phyloP scores from a whole-genome alignment of 2,329 filamentous ascomycete genomes.

The Beauveria caledonica region DNA sequence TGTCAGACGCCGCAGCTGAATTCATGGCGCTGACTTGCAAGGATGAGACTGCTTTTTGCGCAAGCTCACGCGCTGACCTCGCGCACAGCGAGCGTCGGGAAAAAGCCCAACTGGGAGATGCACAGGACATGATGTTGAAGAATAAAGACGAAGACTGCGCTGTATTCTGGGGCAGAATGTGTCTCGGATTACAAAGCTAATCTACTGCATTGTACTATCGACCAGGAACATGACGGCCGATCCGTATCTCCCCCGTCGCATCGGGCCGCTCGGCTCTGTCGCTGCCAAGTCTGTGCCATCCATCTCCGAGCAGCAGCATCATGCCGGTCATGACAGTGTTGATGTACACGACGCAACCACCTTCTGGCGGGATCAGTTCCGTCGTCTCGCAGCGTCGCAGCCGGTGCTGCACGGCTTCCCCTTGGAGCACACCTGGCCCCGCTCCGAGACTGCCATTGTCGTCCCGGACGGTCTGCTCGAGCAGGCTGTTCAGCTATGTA shows the following conservation, averaged over 20 bases:
- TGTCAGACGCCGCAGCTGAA: background rate
- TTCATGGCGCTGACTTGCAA: no score
- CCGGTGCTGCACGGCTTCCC: background rate
- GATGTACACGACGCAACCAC: background rate
- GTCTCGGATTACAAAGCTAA: no score
- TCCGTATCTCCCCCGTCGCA: background rate
- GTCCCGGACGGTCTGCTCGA: background rate
- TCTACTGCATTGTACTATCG: background rate
- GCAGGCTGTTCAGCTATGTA: background rate
- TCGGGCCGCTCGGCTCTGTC: background rate
- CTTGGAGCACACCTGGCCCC: background rate
- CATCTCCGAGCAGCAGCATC: background rate
- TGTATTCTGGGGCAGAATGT: background rate
- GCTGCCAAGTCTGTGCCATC: background rate
- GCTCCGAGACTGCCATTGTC: background rate
- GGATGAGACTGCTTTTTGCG: no score
- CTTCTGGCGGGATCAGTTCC: background rate
- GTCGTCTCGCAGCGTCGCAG: background rate
- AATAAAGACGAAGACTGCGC: background rate
- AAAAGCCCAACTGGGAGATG: background rate
- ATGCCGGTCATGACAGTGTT: background rate
- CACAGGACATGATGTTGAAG: background rate
- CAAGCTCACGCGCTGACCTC: background rate
- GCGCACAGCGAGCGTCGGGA: background rate
- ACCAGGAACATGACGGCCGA: background rate